Evolutionary conservation across 495 filamentous ascomycete genomes (phyloP).

Genomic region (Patellaria atrata): DNA sequence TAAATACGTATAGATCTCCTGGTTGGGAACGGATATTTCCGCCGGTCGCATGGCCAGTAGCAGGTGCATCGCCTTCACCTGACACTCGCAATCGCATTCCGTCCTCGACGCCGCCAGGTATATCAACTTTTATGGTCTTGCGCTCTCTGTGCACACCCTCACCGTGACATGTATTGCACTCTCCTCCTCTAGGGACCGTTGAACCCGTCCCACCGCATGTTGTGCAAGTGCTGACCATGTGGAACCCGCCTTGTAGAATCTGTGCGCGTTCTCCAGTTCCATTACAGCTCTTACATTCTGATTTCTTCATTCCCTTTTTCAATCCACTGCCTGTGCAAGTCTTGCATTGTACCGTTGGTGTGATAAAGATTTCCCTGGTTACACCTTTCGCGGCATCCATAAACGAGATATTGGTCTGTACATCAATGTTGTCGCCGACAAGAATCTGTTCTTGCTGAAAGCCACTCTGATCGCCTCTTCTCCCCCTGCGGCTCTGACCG

Average conservation of each 20-base stretch:
- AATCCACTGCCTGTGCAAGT: slow-evolving; percentile 73
- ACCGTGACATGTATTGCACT: slow-evolving; percentile 65
- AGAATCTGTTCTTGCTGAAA: slow-evolving; percentile 67
- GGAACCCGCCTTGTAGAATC: slow-evolving; percentile 82
- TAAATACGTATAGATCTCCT: slow-evolving; percentile 79
- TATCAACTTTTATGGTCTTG: slow-evolving; percentile 71
- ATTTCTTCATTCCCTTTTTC: slow-evolving; percentile 60
- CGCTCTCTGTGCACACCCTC: slow-evolving; percentile 64
- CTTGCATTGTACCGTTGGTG: slow-evolving; percentile 60
- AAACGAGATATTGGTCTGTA: slow-evolving; percentile 82
- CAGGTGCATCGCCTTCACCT: slow-evolving; percentile 75
- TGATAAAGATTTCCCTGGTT: slow-evolving; percentile 61
- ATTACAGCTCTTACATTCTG: slow-evolving; percentile 63
- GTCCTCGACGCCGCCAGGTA: slow-evolving; percentile 88
- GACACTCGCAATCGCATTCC: slow-evolving; percentile 75
- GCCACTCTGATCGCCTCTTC: slow-evolving; percentile 32
- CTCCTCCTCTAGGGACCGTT: slow-evolving; percentile 55
- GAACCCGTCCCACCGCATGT: slow-evolving; percentile 64
- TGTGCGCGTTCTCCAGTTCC: slow-evolving; percentile 80
- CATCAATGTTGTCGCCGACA: slow-evolving; percentile 86
- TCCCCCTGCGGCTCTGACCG: slow-evolving; percentile 40
- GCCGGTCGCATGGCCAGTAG: slow-evolving; percentile 47
- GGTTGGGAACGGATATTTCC: slow-evolving; percentile 43
- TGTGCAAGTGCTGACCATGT: slow-evolving; percentile 81
- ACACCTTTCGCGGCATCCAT: slow-evolving; percentile 91